Percentiles rank a stretch among this genome's conserved stretches.
These are phyloP conservation scores for Zasmidium citrigriseum DNA, from an alignment of 2,329 filamentous ascomycete genomes.

Conservation along the genomic window DNA sequence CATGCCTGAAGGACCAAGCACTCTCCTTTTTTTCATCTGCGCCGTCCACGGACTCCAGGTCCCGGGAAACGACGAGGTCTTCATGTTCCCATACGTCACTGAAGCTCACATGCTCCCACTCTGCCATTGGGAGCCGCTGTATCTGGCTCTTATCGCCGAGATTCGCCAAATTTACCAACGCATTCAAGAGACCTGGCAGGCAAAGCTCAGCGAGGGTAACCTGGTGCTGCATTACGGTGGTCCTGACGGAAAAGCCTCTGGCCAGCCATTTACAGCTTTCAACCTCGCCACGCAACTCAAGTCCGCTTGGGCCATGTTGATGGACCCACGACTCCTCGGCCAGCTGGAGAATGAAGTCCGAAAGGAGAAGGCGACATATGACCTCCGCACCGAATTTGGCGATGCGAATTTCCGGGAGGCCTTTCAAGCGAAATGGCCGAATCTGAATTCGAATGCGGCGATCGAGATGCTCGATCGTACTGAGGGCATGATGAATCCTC, in stretches of 20 bases:
- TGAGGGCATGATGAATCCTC: conserved; percentile 1
- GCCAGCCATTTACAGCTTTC: conserved; percentile 12
- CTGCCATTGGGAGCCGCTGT: conserved; percentile 20
- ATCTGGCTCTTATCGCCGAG: conserved; percentile 24
- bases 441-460: neutral
- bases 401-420: neutral
- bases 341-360: conserved; percentile 24
- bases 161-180: conserved; percentile 19
- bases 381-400: neutral
- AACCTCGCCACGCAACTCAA: conserved; percentile 24
- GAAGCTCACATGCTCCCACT: conserved; percentile 7
- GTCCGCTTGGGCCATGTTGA: conserved; percentile 21
- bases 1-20: neutral
- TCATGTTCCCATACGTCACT: neutral
- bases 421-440: neutral
- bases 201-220: conserved; percentile 9
- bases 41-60: neutral
- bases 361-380: conserved; percentile 2
- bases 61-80: neutral
- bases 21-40: conserved; percentile 4
- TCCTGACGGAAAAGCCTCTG: conserved; percentile 1
- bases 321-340: conserved; percentile 14
- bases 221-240: conserved; percentile 21
- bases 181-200: conserved; percentile 15
- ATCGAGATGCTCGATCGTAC: neutral